These are phyloP conservation scores for Batrachochytrium dendrobatidis DNA, from an alignment of 371 early-diverging fungal genomes.

Conservation along the genomic window DNA sequence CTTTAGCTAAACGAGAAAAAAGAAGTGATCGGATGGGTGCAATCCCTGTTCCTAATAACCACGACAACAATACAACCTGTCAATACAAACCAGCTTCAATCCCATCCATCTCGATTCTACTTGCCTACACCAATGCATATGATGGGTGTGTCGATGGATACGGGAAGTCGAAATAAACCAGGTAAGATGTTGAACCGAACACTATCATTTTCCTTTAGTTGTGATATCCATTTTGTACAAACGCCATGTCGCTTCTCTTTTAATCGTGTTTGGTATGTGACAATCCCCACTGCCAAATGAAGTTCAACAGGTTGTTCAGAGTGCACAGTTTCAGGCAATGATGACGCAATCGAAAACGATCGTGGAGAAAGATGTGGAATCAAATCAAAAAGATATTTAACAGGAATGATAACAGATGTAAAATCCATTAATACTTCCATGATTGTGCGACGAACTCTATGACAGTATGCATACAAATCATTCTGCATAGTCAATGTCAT, in stretches of 20 bases:
- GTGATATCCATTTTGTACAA: conserved; percentile 71
- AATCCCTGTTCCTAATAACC: conserved; percentile 69
- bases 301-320: conserved; percentile 45
- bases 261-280: conserved; percentile 73
- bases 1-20: conserved; percentile 49
- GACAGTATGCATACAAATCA: conserved; percentile 78
- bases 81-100: no score
- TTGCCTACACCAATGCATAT: conserved; percentile 64
- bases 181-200: conserved; percentile 54
- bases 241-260: conserved; percentile 66
- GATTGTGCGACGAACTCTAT: conserved; percentile 66
- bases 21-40: conserved; percentile 85
- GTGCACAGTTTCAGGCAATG: conserved; percentile 19
- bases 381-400: conserved; percentile 75
- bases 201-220: conserved; percentile 34
- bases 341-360: conserved; percentile 77
- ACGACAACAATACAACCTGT: background rate
- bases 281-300: conserved; percentile 77
- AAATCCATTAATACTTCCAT: conserved; percentile 84
- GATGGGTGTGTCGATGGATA: conserved; percentile 43
- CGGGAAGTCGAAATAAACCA: conserved; percentile 70
- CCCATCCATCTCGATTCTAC: no score
- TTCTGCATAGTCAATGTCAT: conserved; percentile 42
- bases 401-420: conserved; percentile 57
- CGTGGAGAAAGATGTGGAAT: conserved; percentile 72